Evolutionary conservation across 495 filamentous ascomycete genomes (phyloP), one percentile per base, ranked within the genome.

Genomic region (Penicillium macrosclerotiorum): DNA sequence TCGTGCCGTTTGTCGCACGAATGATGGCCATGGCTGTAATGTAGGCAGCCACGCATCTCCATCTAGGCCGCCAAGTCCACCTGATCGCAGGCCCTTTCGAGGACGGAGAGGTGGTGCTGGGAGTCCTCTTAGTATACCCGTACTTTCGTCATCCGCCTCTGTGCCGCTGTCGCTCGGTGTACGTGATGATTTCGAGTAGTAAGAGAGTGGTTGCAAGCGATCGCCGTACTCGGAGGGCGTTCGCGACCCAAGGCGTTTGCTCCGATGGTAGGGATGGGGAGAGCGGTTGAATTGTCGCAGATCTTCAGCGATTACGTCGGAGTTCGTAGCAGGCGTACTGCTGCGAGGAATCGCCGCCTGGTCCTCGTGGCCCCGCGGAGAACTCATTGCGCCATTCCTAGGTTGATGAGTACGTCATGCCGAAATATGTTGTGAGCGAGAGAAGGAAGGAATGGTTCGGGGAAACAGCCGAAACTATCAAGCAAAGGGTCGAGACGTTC

Each of bases 121-220:
- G 23, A 95, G 64, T 4, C 89, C 87, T 59, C 84, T 88, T 51
- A 95, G 73, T 50, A 90, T 80, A 7, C 67, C 64, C 2, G 74
- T 79, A 34, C 76, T 79, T 60, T 95, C 90, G 72, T 96, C 90
- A 57, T 96, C 88, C 12, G 90, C 88, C 57, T 96, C 90, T 8
- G 89, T 94, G 35, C 90, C 90, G 58, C 89, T 93, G 41, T 95
- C 89, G 65, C 89, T 93, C 9, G 78, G 76, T 5, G 81, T 77
- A 4, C 76, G 72, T n/a, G 77, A 75, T 34, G 63, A 60, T 46
- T 57, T 47, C 44, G 59, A 46, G 50, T 57, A 49, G 35, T 46
- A 42, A 23, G 64, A 56, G 42, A 38, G 39, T 32, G 51, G 54
- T 24, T 49, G 57, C 25, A 51, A 53, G 17, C 51, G 58, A 51